Evolutionary conservation across 306 rosid species (phyloP).

Genomic region (Trifolium dubium): DNA sequence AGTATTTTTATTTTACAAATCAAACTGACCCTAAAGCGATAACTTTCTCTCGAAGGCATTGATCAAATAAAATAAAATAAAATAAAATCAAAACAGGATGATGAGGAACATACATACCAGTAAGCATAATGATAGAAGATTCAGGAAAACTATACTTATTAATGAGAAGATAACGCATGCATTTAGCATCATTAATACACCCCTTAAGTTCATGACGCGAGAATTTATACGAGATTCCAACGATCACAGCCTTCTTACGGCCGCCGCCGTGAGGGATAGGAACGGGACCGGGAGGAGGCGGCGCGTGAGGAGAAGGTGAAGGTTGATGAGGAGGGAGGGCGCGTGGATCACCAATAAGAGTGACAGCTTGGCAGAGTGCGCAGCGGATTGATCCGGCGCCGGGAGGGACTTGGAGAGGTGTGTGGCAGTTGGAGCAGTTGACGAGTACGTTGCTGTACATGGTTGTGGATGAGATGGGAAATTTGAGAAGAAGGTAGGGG

Average conservation of each 20-base stretch:
- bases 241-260: conserved; percentile 88
- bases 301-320: conserved; percentile 33
- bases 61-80: not conserved
- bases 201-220: conserved; percentile 94
- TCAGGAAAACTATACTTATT: conserved; percentile 83
- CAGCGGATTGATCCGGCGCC: conserved; percentile 86
- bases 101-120: conserved; percentile 64
- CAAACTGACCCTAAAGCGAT: not conserved
- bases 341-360: conserved; percentile 75
- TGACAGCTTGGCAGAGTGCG: conserved; percentile 80
- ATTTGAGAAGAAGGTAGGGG: conserved; percentile 24
- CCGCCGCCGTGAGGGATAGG: conserved; percentile 70
- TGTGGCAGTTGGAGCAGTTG: conserved; percentile 79
- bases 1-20: too few relatives aligned
- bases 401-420: conserved; percentile 77
- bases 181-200: conserved; percentile 90
- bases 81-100: too few relatives aligned
- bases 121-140: conserved; percentile 88
- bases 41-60: not conserved
- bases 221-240: conserved; percentile 78
- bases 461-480: conserved; percentile 17
- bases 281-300: conserved; percentile 61
- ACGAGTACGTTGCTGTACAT: conserved; percentile 61
- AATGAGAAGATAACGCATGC: conserved; percentile 79
- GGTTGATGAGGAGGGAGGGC: conserved; percentile 51